These are phyloP conservation scores for Henckelia pumila DNA, from an alignment of 257 asterid genomes.

Conservation along the genomic window DNA sequence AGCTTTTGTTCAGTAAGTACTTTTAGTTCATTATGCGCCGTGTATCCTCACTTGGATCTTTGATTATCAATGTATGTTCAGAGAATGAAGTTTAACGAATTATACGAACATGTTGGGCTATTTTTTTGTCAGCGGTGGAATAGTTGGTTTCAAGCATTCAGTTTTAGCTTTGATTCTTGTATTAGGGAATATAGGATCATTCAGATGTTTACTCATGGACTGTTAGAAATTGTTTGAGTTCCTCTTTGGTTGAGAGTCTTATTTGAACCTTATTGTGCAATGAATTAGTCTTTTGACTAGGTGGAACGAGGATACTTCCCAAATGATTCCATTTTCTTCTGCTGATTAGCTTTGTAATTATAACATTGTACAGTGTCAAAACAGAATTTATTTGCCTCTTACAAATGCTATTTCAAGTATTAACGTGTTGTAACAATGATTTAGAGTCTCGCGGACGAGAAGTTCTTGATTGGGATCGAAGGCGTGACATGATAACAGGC, in stretches of 20 bases:
- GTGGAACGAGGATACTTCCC: not conserved
- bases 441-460: conserved; percentile 55
- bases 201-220: not conserved
- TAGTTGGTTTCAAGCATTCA: not conserved
- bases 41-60: not conserved
- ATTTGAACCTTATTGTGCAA: not conserved
- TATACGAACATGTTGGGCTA: not conserved
- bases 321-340: not conserved
- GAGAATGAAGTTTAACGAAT: not conserved
- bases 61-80: not conserved
- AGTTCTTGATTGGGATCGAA: conserved; percentile 64
- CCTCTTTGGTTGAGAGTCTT: not conserved
- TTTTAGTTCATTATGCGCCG: not conserved
- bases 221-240: not conserved
- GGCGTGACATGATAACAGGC: conserved; percentile 71
- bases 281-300: not conserved
- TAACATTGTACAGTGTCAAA: conserved; percentile 4
- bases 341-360: conserved; percentile 10
- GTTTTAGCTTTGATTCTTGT: not conserved
- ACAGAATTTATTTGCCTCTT: conserved; percentile 6
- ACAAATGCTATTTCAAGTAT: not conserved
- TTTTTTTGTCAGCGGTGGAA: not conserved
- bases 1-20: conserved; percentile 83
- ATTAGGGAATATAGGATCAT: not conserved
- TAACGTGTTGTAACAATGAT: conserved; percentile 25